phyloP scores from a whole-genome alignment of 2,329 filamentous ascomycete species.

The Parascedosporium putredinis region DNA sequence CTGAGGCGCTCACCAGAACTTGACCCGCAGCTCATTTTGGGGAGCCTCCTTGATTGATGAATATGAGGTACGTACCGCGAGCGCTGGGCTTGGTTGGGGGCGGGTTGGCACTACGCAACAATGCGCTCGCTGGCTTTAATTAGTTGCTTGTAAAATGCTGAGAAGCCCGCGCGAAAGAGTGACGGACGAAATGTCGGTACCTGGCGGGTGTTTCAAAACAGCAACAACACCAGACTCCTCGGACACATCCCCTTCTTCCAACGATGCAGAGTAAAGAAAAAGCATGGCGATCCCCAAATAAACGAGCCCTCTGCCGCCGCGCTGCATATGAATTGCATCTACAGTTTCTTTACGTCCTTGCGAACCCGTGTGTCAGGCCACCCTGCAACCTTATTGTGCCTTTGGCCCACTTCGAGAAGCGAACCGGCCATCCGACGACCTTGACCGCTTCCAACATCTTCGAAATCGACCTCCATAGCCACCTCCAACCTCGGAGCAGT shows the following conservation, averaged over 20 bases:
- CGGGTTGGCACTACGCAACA: background rate
- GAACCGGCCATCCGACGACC: background rate
- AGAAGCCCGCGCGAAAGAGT: too few species aligned
- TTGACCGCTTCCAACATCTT: background rate
- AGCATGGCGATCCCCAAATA: slow-evolving; percentile 6
- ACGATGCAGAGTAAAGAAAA: background rate
- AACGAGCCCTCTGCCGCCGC: background rate
- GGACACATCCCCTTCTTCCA: background rate
- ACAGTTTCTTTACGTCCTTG: background rate
- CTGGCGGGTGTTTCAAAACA: slow-evolving; percentile 7
- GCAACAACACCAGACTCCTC: slow-evolving; percentile 1
- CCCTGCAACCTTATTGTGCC: background rate
- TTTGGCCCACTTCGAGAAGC: background rate
- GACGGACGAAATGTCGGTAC: background rate
- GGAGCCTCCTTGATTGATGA: too few species aligned
- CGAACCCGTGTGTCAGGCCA: slow-evolving; percentile 1
- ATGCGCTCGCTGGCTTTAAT: background rate
- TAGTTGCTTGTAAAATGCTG: background rate
- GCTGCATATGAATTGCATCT: slow-evolving; percentile 1
- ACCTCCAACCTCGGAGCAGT: background rate
- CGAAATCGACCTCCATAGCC: too few species aligned
- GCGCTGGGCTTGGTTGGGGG: background rate
- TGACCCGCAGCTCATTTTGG: too few species aligned
- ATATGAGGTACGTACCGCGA: too few species aligned
- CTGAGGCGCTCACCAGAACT: too few species aligned